Percentiles rank a stretch among this genome's conserved stretches.
Conservation (phyloP, 1,284 basidiomycete genomes). For the Puccinia triticina region DNA sequence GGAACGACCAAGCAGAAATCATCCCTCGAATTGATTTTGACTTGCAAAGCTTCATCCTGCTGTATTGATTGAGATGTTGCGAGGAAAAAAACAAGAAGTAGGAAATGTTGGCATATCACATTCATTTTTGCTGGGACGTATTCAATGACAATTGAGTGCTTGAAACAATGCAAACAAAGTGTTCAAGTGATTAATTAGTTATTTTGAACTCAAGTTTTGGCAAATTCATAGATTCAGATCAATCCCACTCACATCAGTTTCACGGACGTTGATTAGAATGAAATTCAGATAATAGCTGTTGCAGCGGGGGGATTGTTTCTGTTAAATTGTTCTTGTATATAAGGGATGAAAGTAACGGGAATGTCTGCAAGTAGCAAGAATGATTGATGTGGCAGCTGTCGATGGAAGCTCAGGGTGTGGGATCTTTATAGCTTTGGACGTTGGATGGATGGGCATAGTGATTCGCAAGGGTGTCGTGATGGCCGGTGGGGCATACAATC, state of each 20-base stretch:
- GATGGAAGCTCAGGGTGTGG: background rate
- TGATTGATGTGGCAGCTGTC: background rate
- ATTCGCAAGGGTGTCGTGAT: background rate
- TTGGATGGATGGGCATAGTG: background rate
- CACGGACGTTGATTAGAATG: background rate
- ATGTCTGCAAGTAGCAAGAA: background rate
- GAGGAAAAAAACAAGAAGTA: background rate
- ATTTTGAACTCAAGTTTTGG: background rate
- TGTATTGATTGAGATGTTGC: background rate
- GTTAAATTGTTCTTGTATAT: background rate
- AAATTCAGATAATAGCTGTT: background rate
- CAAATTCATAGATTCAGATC: background rate
- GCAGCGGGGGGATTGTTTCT: too few relatives aligned
- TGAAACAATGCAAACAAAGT: background rate
- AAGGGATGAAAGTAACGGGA: background rate
- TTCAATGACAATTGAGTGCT: background rate
- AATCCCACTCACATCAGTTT: background rate
- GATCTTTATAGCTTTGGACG: background rate
- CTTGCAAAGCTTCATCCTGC: slow-evolving; percentile 7
- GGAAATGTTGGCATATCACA: background rate
- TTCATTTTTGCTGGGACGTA: background rate
- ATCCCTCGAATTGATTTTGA: slow-evolving; percentile 18
- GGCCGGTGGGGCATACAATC: background rate
- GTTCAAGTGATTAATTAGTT: too few relatives aligned
- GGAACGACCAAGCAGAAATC: slow-evolving; percentile 54